Conservation (phyloP, 805 yeast species). For the Starmerella scarabaei region DNA sequence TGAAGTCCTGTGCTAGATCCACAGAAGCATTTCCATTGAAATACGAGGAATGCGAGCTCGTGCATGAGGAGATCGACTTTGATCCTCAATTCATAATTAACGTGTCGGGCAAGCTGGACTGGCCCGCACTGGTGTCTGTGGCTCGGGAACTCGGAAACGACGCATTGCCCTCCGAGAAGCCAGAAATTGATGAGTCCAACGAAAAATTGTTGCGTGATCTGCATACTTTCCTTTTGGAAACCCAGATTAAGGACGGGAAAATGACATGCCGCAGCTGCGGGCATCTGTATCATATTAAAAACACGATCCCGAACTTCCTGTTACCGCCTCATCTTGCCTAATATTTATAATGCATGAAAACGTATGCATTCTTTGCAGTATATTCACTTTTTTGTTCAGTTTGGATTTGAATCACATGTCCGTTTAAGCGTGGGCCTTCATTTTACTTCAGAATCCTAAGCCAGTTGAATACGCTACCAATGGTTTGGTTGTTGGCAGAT, state of each 20-base stretch:
- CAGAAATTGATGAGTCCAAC: slow-evolving; percentile 27
- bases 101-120: slow-evolving; percentile 70
- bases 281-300: slow-evolving; percentile 79
- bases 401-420: too few species aligned
- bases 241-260: slow-evolving; percentile 75
- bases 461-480: too few species aligned
- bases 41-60: slow-evolving; percentile 55
- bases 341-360: not conserved
- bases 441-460: too few species aligned
- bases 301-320: slow-evolving; percentile 84
- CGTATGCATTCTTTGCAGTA: too few species aligned
- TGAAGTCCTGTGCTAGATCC: slow-evolving; percentile 62
- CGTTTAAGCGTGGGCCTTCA: too few species aligned
- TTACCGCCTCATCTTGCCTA: slow-evolving; percentile 83
- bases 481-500: too few species aligned
- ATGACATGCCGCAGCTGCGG: slow-evolving; percentile 81
- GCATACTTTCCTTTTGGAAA: slow-evolving; percentile 68
- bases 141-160: slow-evolving; percentile 62
- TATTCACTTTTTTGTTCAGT: too few species aligned
- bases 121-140: slow-evolving; percentile 72
- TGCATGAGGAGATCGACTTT: slow-evolving; percentile 64
- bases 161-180: slow-evolving; percentile 28
- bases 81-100: slow-evolving; percentile 67
- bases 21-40: slow-evolving; percentile 69
- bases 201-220: slow-evolving; percentile 55